Base-by-base conservation (phyloP, 768 basidiomycete genomes). In the Lactifluus pinguis region DNA sequence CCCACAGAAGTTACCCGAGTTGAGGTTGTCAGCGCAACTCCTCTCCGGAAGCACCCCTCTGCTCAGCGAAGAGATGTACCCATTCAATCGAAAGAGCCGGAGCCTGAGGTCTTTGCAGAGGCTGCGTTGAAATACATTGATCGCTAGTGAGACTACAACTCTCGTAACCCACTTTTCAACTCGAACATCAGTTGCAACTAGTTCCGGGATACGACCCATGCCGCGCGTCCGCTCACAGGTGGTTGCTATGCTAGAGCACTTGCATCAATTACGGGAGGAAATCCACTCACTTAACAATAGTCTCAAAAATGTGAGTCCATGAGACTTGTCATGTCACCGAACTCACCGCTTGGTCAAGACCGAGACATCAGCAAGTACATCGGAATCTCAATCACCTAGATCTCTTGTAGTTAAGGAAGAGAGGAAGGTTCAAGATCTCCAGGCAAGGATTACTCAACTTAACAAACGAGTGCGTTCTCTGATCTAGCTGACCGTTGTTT, bases 121-220 rank as follows among this genome's bases (percentile, higher is more conserved):
- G 89, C 89, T 9, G 87, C 89, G 0, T 69, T 87, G 62, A 89
- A 84, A 71, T 89, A 85, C 66, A 76, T 92, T 56, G 84, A 88
- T 69, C 80, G 83, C 70, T 92, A 88, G 88, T 89, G 68, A 69
- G 88, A 76, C 25, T 50, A 19, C 48, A 41, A 54, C 21, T 25
- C 19, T 38, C 52, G 6, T 30, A 44, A 25, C 4, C 41, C 19
- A 9, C n/a, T 14, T 32, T n/a, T 36, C 49, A 17, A 21, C 32
- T 45, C 25, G 15, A 59, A 57, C 41, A 34, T n/a, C 41, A 48
- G 50, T 54, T 14, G 49, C 25, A 25, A 47, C 32, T 19, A 59
- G 63, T 55, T 55, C 57, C 52, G 74, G 77, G 9, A 76, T 80
- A 59, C 76, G 78, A 49, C 76, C 72, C 2, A 80, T 80, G 80